Evolutionary conservation across 768 basidiomycete genomes (phyloP), one percentile per base, ranked within the genome.

Genomic region (Tephrocybe sp.): DNA sequence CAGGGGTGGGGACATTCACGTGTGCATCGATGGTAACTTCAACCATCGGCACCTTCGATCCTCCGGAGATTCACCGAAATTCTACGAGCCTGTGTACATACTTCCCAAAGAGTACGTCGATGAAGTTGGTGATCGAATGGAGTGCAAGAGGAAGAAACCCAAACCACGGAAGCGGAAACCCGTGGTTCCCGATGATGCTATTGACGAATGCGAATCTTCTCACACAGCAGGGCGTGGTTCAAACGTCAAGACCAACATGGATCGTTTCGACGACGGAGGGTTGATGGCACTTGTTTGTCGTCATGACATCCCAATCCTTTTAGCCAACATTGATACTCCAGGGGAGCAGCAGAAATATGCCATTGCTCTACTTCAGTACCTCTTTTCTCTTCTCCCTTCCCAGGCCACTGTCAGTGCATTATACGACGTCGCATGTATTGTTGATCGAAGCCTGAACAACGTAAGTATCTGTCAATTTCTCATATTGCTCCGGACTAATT

Each of bases 341-440:
- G 67, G 73, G 7, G 66, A 73, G 47, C 56, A 71, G 47, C 69
- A 74, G 45, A 64, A 71, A 16, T 74, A 68, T 52, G 60, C 63
- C 19, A 54, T 75, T 9, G 58, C 71, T 0, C 55, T 72, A 0
- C 48, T 75, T 3, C 47, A 66, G 31, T 51, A 64, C 16, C 50
- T 73, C 1, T 65, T 62, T 37, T 39, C 41, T 0, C 41, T 61
- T 0, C 45, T 76, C 1, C 75, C 72, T 0, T 13, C 50, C 0
- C 1, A 53, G 0, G 61, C 65, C 0, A 70, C 62, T 1, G 54
- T 70, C 2, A 44, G 50, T 0, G 51, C 57, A 9, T 40, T 67
- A 0, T 71, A 71, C 31, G 65, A 75, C 45, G 58, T 70, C 9
- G 66, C 66, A 0, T 73, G 72, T 53, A 61, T 65, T 8, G 42